Percentiles rank a stretch among this genome's conserved stretches.
Conservation (phyloP, 2,329 filamentous ascomycete species). For the Monilinia laxa region DNA sequence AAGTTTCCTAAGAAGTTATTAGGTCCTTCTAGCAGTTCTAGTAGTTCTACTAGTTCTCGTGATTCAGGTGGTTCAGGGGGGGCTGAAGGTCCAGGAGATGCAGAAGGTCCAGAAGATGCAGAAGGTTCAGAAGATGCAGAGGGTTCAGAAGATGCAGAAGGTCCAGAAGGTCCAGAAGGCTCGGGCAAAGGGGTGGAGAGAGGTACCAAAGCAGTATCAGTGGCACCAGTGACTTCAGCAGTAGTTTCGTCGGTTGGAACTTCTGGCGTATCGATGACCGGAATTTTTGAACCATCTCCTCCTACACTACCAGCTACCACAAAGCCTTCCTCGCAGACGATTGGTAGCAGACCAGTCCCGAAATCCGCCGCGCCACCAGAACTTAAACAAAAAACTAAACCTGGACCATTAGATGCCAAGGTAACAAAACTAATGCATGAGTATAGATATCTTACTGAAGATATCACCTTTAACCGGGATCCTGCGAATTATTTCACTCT, state of each 20-base stretch:
- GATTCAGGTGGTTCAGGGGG: not conserved
- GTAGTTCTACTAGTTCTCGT: not conserved
- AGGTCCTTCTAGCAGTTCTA: not conserved
- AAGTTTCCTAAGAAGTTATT: no score
- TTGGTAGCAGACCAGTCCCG: not conserved
- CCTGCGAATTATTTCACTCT: not conserved
- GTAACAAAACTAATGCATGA: not conserved
- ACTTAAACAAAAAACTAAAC: not conserved
- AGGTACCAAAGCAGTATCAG: no score
- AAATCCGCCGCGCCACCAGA: not conserved
- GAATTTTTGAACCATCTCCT: no score
- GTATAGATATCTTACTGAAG: not conserved
- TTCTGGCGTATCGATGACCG: not conserved
- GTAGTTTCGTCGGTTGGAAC: not conserved
- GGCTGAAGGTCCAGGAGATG: not conserved
- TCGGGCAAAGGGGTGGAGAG: not conserved
- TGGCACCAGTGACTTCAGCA: not conserved
- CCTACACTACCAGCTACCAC: no score
- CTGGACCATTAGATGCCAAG: not conserved
- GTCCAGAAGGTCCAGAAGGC: no score
- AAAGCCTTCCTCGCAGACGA: not conserved
- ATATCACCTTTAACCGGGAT: not conserved
- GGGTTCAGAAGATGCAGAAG: not conserved
- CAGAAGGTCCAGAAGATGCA: no score
- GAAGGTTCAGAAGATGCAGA: no score